phyloP scores from a whole-genome alignment of 306 rosid species.

The Lotus japonicus region DNA sequence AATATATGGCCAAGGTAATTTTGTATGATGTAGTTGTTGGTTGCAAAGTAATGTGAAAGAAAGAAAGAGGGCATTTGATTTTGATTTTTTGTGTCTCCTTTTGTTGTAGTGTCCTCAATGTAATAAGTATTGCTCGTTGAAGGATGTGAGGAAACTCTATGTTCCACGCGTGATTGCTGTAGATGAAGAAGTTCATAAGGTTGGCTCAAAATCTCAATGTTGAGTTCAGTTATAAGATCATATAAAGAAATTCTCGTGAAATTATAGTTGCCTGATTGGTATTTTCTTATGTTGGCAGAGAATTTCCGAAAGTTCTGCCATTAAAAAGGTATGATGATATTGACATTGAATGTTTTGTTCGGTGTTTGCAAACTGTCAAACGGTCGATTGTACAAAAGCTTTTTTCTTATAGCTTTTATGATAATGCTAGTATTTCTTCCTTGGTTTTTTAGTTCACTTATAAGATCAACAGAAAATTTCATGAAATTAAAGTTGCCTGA shows the following conservation, averaged over 20 bases:
- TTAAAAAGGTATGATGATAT: too few species aligned
- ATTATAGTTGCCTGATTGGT: too few species aligned
- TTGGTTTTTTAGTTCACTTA: too few species aligned
- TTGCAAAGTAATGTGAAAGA: too few species aligned
- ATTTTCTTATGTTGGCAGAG: too few species aligned
- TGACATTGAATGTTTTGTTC: too few species aligned
- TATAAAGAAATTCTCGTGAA: too few species aligned
- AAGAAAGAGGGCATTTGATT: neutral
- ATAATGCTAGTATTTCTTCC: too few species aligned
- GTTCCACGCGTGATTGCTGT: conserved; percentile 49
- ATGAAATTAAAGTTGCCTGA: conserved; percentile 2
- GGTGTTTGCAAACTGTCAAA: too few species aligned
- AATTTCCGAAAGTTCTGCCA: too few species aligned
- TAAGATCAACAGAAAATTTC: neutral
- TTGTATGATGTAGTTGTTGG: neutral
- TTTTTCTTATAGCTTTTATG: too few species aligned
- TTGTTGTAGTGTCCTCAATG: conserved; percentile 77
- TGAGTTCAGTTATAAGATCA: neutral
- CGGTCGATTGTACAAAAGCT: too few species aligned
- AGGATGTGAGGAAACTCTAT: conserved; percentile 72
- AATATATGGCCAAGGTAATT: conserved; percentile 64
- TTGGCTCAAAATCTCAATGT: conserved; percentile 12
- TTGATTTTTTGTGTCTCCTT: neutral
- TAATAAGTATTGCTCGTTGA: conserved; percentile 56
- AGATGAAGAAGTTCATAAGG: conserved; percentile 78